Conservation (phyloP, 495 filamentous ascomycete species). For the Aspergillus mulundensis region DNA sequence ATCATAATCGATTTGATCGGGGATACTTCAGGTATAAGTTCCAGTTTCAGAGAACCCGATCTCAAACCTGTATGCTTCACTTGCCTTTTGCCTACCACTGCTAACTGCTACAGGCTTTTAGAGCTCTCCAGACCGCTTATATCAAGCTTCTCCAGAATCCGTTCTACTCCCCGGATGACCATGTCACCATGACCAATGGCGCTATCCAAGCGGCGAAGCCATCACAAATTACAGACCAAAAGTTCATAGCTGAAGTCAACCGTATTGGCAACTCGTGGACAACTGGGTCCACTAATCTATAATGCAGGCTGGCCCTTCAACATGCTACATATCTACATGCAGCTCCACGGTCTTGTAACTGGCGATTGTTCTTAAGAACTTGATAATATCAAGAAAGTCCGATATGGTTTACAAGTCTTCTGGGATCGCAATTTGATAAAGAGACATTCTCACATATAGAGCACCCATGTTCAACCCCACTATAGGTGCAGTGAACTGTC, state of each 20-base stretch:
- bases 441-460: no score
- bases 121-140: slow-evolving; percentile 86
- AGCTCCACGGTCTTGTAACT: no score
- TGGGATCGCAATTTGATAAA: no score
- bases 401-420: no score
- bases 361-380: no score
- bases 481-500: no score
- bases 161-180: slow-evolving; percentile 88
- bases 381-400: no score
- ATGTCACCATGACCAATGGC: slow-evolving; percentile 47
- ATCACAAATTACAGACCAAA: slow-evolving; percentile 73
- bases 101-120: slow-evolving; percentile 61
- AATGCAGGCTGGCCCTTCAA: slow-evolving; percentile 15
- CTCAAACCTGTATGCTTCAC: slow-evolving; percentile 61
- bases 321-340: no score
- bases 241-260: slow-evolving; percentile 77
- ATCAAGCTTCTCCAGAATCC: slow-evolving; percentile 87
- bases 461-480: no score
- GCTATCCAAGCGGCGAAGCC: slow-evolving; percentile 29
- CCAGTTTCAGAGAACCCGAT: slow-evolving; percentile 73
- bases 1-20: slow-evolving; percentile 85
- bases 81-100: no score
- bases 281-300: slow-evolving; percentile 35
- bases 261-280: slow-evolving; percentile 70
- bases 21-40: slow-evolving; percentile 26